Conservation (phyloP, 2,329 filamentous ascomycete species). For the Ophiostoma tasmaniense region DNA sequence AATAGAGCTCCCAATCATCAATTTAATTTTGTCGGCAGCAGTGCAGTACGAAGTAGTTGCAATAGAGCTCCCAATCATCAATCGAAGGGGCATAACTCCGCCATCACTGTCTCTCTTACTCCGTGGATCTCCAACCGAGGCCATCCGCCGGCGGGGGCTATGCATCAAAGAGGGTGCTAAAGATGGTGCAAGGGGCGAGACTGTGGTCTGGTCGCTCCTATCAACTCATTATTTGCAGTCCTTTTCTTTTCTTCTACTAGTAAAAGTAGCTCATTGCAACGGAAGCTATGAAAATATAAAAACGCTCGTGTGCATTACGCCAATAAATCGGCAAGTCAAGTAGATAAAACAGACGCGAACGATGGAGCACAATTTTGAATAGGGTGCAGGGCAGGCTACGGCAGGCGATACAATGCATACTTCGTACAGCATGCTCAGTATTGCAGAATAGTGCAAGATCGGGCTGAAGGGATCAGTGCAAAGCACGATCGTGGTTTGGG, state of each 20-base stretch:
- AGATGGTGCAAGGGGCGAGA: not conserved
- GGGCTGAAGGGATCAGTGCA: not conserved
- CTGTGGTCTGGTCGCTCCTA: not conserved
- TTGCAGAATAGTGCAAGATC: not conserved
- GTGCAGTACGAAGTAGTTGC: too few species aligned
- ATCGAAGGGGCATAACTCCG: not conserved
- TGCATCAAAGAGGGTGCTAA: not conserved
- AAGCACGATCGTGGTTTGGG: not conserved
- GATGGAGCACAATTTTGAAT: too few species aligned
- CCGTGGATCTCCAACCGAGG: not conserved
- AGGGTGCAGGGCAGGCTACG: not conserved
- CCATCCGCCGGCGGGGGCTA: not conserved
- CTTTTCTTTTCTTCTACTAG: too few species aligned
- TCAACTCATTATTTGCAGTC: not conserved
- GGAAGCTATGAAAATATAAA: not conserved
- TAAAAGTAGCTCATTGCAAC: not conserved
- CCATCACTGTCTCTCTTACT: not conserved
- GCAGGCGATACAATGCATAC: too few species aligned
- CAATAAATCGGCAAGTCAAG: not conserved
- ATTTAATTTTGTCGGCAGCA: not conserved
- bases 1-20: too few species aligned
- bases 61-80: not conserved
- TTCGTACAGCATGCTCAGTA: not conserved
- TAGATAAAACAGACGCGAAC: not conserved
- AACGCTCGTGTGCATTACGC: not conserved